Conservation (phyloP, 2,329 filamentous ascomycete species). For the Rosellinia necatrix region DNA sequence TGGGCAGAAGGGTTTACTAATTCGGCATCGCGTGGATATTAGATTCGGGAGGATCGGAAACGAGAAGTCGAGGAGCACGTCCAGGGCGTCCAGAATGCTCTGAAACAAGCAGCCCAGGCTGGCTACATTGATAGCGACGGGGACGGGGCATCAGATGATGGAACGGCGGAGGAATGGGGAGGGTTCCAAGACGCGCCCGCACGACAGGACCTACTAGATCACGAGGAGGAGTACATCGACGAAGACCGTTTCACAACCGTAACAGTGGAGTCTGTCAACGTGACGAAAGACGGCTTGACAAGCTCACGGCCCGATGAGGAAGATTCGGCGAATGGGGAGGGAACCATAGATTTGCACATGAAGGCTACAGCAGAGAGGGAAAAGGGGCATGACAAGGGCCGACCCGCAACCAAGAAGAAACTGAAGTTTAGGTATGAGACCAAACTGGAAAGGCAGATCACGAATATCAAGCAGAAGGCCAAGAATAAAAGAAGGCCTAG, state of each 20-base stretch:
- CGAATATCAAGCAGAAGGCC: constrained; percentile 70
- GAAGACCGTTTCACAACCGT: constrained; percentile 96
- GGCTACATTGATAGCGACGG: constrained; percentile 42
- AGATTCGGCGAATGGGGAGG: constrained; percentile 44
- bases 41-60: constrained; percentile 81
- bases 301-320: constrained; percentile 52
- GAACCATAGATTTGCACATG: constrained; percentile 29
- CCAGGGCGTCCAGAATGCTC: constrained; percentile 70
- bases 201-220: constrained; percentile 60
- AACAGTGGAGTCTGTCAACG: constrained; percentile 85
- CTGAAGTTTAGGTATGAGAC: constrained; percentile 94
- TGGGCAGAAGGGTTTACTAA: no score
- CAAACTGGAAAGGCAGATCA: constrained; percentile 80
- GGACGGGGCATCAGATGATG: constrained; percentile 37
- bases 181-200: constrained; percentile 63
- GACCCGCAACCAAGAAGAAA: constrained; percentile 71
- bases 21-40: background rate
- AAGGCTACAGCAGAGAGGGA: constrained; percentile 10
- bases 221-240: constrained; percentile 93
- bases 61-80: constrained; percentile 83
- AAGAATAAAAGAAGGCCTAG: constrained; percentile 54
- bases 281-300: constrained; percentile 74
- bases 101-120: constrained; percentile 64
- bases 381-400: constrained; percentile 28
- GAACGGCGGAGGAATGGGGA: constrained; percentile 57